Evolutionary conservation across 345 rosid species (phyloP), one percentile per base, ranked within the genome.

Genomic region (Mallotus nudiflorus): DNA sequence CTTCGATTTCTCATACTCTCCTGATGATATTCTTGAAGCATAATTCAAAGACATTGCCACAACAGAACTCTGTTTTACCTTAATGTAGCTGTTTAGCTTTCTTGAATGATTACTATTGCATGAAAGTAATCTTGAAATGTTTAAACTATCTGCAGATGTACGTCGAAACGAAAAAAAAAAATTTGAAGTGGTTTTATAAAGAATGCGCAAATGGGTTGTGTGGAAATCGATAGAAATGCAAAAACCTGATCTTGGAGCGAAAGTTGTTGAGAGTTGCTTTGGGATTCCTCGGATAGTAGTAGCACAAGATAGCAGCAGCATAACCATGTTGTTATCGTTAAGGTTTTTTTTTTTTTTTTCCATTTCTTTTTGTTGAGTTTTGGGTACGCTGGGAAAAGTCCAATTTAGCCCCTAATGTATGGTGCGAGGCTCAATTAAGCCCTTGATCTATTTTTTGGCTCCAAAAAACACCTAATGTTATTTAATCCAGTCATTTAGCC

Each of bases 1-100:
- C 88, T 93, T 89, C 27, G 85, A 68, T 49, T 62, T 60, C 68
- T 77, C 82, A 61, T 70, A 83, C 24, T 53, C 66, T n/a, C 39
- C 29, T 56, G 70, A 63, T 46, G 84, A n/a, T 48, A 69, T 51
- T 19, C 64, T 14, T 9, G 66, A 45, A 40, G 77, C 59, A 40
- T 29, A 40, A 74, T 28, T 44, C 6, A 45, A 71, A 62, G 73
- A 71, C 82, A 77, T 71, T 55, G 64, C 66, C 12, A 73, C 59
- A 67, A 62, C 22, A 55, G 49, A 69, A 56, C 33, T 74, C 24
- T 33, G 57, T 39, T 70, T 62, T 28, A 33, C 49, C n/a, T n/a
- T n/a, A n/a, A n/a, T n/a, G n/a, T n/a, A n/a, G n/a, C n/a, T n/a
- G 6, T 29, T 54, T 63, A 72, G 46, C n/a, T 63, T 72, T 54